These are phyloP conservation scores for Fonsecaea nubica DNA, from an alignment of 2,329 filamentous ascomycete genomes.

Conservation along the genomic window DNA sequence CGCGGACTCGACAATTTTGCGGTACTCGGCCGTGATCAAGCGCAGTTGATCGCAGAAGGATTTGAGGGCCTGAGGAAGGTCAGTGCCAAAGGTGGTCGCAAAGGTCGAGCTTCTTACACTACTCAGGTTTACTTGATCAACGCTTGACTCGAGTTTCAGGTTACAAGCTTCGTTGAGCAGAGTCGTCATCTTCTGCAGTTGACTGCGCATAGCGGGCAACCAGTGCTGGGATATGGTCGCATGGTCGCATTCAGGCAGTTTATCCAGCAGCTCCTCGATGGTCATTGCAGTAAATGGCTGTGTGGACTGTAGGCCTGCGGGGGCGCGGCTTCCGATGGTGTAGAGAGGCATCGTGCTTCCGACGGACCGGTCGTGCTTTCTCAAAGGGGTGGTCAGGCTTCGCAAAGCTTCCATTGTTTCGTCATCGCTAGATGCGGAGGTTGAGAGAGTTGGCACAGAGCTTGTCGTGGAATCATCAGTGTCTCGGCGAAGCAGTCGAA, in stretches of 20 bases:
- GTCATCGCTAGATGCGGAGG: slow-evolving; percentile 28
- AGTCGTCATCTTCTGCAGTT: slow-evolving; percentile 26
- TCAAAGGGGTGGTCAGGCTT: slow-evolving; percentile 26
- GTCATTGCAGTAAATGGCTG: slow-evolving; percentile 34
- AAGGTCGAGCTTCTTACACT: slow-evolving; percentile 7
- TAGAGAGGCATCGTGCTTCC: slow-evolving; percentile 25
- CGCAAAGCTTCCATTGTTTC: slow-evolving; percentile 31
- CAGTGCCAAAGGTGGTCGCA: slow-evolving; percentile 4
- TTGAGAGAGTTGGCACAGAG: slow-evolving; percentile 23
- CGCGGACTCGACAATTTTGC: slow-evolving; percentile 31
- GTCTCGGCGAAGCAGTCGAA: slow-evolving; percentile 26
- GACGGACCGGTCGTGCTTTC: slow-evolving; percentile 32
- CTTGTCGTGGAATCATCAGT: slow-evolving; percentile 27
- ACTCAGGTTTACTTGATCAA: slow-evolving; percentile 25
- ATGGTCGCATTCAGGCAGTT: slow-evolving; percentile 22
- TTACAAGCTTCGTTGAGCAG: slow-evolving; percentile 30
- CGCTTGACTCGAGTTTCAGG: slow-evolving; percentile 24
- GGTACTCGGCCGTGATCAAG: slow-evolving; percentile 29
- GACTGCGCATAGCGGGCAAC: slow-evolving; percentile 32
- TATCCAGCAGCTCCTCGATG: slow-evolving; percentile 33
- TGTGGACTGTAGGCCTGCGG: slow-evolving; percentile 21
- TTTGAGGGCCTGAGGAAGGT: slow-evolving; percentile 28
- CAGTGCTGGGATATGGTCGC: slow-evolving; percentile 26
- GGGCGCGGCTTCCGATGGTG: slow-evolving; percentile 22
- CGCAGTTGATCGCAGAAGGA: slow-evolving; percentile 26